These are phyloP conservation scores for Gnomoniopsis sp. DNA, from an alignment of 2,329 filamentous ascomycete species.

Conservation along the genomic window DNA sequence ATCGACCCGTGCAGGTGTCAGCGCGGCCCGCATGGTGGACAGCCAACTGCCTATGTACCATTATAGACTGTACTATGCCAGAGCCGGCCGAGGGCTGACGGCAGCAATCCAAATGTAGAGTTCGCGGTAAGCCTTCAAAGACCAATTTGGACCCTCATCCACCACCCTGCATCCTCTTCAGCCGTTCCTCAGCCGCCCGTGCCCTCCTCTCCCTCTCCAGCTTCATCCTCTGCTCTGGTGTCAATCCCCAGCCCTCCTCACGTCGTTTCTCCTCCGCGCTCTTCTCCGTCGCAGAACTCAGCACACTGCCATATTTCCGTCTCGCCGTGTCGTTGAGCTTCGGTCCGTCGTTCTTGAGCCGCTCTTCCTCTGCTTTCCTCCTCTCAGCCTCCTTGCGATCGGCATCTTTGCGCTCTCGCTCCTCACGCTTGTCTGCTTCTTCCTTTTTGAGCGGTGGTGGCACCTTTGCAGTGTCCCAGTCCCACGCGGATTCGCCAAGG, in stretches of 20 bases:
- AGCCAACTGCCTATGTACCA: background rate
- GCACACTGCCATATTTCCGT: slow-evolving; percentile 47
- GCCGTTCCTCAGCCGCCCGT: slow-evolving; percentile 84
- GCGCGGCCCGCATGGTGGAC: background rate
- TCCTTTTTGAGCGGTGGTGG: slow-evolving; percentile 66
- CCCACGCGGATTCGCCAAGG: slow-evolving; percentile 71
- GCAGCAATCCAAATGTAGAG: background rate
- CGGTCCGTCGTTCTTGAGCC: slow-evolving; percentile 64
- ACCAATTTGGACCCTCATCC: slow-evolving; percentile 18
- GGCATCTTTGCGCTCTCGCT: slow-evolving; percentile 66
- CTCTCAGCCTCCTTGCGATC: slow-evolving; percentile 67
- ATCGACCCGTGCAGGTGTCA: background rate
- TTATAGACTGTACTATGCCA: background rate
- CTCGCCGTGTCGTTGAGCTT: slow-evolving; percentile 41
- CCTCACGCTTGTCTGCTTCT: slow-evolving; percentile 67
- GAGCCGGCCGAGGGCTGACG: background rate
- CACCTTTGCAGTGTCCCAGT: slow-evolving; percentile 75
- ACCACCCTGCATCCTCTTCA: slow-evolving; percentile 61
- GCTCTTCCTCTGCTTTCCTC: slow-evolving; percentile 70
- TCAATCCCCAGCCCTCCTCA: slow-evolving; percentile 80
- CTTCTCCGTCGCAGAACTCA: slow-evolving; percentile 62
- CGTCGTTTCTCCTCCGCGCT: slow-evolving; percentile 77
- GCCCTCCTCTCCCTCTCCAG: slow-evolving; percentile 87
- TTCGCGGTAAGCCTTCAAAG: background rate
- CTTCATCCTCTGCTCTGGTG: slow-evolving; percentile 78